Evolutionary conservation across 179 eudicot genomes (phyloP).

Genomic region (Silene coronaria): DNA sequence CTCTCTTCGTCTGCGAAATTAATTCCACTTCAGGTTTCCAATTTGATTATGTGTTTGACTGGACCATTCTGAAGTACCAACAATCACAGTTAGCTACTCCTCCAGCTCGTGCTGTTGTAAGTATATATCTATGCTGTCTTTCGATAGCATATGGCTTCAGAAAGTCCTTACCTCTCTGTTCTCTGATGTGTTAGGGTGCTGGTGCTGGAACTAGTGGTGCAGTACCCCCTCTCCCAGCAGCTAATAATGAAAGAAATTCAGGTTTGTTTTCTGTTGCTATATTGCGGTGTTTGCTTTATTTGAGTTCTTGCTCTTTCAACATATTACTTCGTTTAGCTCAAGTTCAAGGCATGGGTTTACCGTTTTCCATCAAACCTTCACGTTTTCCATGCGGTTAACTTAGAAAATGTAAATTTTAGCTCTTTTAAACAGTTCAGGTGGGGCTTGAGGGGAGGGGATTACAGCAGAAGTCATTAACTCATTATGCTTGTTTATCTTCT

Average conservation of each 20-base stretch:
- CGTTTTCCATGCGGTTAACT: not conserved
- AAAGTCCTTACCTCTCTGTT: not conserved
- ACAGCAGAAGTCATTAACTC: not conserved
- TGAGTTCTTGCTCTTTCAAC: not conserved
- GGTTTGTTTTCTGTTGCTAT: constrained; percentile 36
- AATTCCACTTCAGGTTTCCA: constrained; percentile 61
- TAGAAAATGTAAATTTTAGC: not conserved
- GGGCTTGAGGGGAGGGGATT: too few species aligned
- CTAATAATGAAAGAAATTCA: constrained; percentile 45
- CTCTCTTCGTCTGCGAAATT: not conserved
- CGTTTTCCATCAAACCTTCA: not conserved
- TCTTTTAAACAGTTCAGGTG: not conserved
- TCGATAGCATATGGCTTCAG: not conserved
- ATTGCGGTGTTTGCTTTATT: not conserved
- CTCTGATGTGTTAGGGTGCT: constrained; percentile 37
- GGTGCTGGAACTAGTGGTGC: constrained; percentile 72
- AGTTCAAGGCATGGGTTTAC: not conserved
- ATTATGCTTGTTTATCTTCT: not conserved
- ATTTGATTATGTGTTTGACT: constrained; percentile 95
- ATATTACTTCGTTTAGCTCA: not conserved
- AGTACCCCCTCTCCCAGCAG: constrained; percentile 51
- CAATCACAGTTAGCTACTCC: constrained; percentile 76
- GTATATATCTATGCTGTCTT: constrained; percentile 14
- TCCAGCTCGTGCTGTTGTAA: constrained; percentile 61
- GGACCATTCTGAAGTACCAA: constrained; percentile 96